A percentile compares a stretch with the other conserved stretches of the same genome.
These are phyloP conservation scores for Agrostemma githago DNA, from an alignment of 148 eudicot genomes.

Conservation along the genomic window DNA sequence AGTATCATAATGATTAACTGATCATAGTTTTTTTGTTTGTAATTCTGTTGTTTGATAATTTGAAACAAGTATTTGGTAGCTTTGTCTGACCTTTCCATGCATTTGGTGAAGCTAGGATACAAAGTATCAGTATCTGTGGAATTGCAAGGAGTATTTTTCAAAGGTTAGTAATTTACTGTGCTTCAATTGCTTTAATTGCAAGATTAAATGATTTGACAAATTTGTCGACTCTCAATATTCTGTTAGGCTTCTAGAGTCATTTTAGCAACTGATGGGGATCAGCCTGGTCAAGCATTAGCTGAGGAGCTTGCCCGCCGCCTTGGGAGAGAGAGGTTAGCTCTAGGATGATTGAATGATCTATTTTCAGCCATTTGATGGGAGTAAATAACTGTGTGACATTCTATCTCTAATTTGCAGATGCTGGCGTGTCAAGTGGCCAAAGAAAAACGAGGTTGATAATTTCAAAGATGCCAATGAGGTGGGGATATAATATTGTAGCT, in stretches of 20 bases:
- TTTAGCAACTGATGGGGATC: constrained; percentile 86
- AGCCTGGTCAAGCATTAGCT: constrained; percentile 95
- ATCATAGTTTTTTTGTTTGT: not conserved
- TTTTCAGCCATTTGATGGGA: constrained; percentile 7
- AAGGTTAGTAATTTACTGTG: constrained; percentile 45
- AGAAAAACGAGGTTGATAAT: constrained; percentile 45
- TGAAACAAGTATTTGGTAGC: too few species aligned
- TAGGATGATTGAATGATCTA: not conserved
- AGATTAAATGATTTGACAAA: not conserved
- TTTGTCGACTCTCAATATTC: not conserved
- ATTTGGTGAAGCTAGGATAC: constrained; percentile 68
- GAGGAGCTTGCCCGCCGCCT: constrained; percentile 97
- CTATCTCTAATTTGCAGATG: constrained; percentile 45
- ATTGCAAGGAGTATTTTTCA: constrained; percentile 73
- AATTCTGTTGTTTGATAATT: not conserved
- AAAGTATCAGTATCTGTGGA: constrained; percentile 82
- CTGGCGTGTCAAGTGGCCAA: constrained; percentile 96
- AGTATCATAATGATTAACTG: too few species aligned
- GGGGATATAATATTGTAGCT: not conserved
- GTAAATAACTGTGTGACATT: not conserved
- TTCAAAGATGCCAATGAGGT: constrained; percentile 99
- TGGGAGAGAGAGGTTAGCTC: constrained; percentile 76
- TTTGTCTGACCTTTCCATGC: constrained; percentile 16
- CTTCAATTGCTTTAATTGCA: constrained; percentile 1
- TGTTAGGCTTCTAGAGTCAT: constrained; percentile 86